These are phyloP conservation scores for Nyssa sinensis DNA, from an alignment of 148 eudicot genomes.

Conservation along the genomic window DNA sequence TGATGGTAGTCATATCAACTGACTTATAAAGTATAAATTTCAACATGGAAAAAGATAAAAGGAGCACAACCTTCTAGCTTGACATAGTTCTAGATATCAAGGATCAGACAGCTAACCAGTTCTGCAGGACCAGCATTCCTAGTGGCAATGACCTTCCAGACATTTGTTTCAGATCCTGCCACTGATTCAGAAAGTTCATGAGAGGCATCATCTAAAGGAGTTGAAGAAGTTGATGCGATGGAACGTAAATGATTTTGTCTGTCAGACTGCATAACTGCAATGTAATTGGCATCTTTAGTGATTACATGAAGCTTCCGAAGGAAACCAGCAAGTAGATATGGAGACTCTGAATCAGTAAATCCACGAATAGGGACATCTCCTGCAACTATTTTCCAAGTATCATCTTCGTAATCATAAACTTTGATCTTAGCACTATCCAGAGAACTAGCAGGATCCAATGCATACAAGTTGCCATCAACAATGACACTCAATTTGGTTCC, in stretches of 20 bases:
- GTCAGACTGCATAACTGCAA: constrained; percentile 64
- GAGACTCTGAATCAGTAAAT: constrained; percentile 65
- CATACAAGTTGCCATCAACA: constrained; percentile 76
- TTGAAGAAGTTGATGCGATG: constrained; percentile 21
- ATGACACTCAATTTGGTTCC: constrained; percentile 85
- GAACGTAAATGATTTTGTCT: constrained; percentile 21
- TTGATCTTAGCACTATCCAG: constrained; percentile 72
- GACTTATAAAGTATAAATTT: constrained; percentile 1
- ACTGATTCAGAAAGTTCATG: constrained; percentile 26
- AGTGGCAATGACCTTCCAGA: constrained; percentile 69
- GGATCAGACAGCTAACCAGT: constrained; percentile 75
- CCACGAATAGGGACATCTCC: constrained; percentile 58
- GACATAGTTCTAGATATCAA: constrained; percentile 42
- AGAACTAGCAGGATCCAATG: constrained; percentile 79
- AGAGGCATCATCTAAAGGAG: constrained; percentile 17
- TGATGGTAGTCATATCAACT: constrained; percentile 3
- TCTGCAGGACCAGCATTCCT: constrained; percentile 60
- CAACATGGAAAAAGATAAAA: neutral
- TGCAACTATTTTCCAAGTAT: constrained; percentile 70
- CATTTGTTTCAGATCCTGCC: constrained; percentile 22
- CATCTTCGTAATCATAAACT: constrained; percentile 66
- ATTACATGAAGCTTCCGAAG: constrained; percentile 81
- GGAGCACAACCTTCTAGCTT: constrained; percentile 2
- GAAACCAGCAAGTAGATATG: constrained; percentile 77
- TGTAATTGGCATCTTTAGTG: constrained; percentile 66